Evolutionary conservation across 2,329 filamentous ascomycete genomes (phyloP).

Genomic region (Fusarium circinatum): DNA sequence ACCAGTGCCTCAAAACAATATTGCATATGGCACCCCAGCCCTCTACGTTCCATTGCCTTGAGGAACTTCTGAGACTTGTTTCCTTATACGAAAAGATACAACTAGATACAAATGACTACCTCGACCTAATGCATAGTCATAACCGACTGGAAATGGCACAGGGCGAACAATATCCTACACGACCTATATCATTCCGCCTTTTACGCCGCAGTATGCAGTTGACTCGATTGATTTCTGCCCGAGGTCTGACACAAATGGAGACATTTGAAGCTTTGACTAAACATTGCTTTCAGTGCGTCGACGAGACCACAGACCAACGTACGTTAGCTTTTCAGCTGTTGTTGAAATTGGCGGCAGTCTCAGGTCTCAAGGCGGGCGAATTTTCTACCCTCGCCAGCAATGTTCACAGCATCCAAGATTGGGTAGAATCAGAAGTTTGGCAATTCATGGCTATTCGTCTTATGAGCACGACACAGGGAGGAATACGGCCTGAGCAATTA

Average conservation of each 20-base stretch:
- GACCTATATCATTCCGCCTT: background rate
- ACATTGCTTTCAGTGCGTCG: background rate
- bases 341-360: conserved; percentile 12
- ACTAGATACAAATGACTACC: conserved; percentile 6
- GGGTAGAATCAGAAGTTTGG: conserved; percentile 12
- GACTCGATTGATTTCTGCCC: background rate
- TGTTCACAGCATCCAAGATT: background rate
- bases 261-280: background rate
- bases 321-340: conserved; percentile 20
- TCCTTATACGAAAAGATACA: background rate
- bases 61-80: conserved; percentile 15
- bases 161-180: background rate
- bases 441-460: conserved; percentile 20
- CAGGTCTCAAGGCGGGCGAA: background rate
- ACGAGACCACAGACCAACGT: conserved; percentile 1
- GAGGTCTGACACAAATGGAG: background rate
- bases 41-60: conserved; percentile 22
- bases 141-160: conserved; percentile 8
- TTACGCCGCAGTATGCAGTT: conserved; percentile 20
- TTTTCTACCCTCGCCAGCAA: conserved; percentile 1
- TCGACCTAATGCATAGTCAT: conserved; percentile 9
- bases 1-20: conserved; percentile 13
- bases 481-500: conserved; percentile 4
- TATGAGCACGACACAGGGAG: conserved; percentile 1
- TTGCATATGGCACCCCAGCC: conserved; percentile 22